A percentile compares a stretch with the other conserved stretches of the same genome.
These are phyloP conservation scores for Venturia aucupariae DNA, from an alignment of 2,329 filamentous ascomycete species.

Conservation along the genomic window DNA sequence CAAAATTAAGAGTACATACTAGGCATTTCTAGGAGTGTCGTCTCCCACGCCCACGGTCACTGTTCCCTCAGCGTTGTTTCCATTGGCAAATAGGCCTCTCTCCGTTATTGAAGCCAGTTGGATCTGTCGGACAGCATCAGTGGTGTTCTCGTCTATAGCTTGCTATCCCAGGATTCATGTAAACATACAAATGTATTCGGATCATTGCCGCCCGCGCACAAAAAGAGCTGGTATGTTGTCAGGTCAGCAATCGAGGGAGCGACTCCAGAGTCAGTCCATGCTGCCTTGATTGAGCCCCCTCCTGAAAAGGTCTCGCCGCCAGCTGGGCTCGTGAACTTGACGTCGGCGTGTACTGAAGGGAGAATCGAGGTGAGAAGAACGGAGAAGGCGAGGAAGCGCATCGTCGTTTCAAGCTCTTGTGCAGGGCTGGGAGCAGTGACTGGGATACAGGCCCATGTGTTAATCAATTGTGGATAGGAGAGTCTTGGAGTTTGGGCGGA, in stretches of 20 bases:
- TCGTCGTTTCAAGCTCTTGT: neutral
- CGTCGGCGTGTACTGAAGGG: slow-evolving; percentile 36
- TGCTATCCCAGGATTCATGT: slow-evolving; percentile 15
- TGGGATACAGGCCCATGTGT: neutral
- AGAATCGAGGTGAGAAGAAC: slow-evolving; percentile 4
- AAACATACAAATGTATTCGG: slow-evolving; percentile 23
- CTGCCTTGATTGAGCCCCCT: slow-evolving; percentile 42
- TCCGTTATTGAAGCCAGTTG: slow-evolving; percentile 33
- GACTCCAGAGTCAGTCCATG: slow-evolving; percentile 48
- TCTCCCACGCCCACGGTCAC: slow-evolving; percentile 36
- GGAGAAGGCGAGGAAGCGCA: slow-evolving; percentile 3
- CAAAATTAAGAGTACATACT: slow-evolving; percentile 33
- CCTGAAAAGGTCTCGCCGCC: slow-evolving; percentile 42
- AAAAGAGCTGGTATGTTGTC: slow-evolving; percentile 46
- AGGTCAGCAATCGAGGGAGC: slow-evolving; percentile 43
- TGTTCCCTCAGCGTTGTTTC: slow-evolving; percentile 35
- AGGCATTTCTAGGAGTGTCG: slow-evolving; percentile 41
- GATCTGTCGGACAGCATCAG: slow-evolving; percentile 25
- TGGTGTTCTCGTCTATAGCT: slow-evolving; percentile 13
- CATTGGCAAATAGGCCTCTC: slow-evolving; percentile 28
- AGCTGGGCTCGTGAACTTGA: slow-evolving; percentile 45
- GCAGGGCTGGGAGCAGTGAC: neutral
- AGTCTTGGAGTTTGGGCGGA: neutral
- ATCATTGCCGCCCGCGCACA: slow-evolving; percentile 52
- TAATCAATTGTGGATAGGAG: neutral